Percentiles rank a stretch among this genome's conserved stretches.
Conservation (phyloP, 345 rosid species). For the Murraya paniculata region DNA sequence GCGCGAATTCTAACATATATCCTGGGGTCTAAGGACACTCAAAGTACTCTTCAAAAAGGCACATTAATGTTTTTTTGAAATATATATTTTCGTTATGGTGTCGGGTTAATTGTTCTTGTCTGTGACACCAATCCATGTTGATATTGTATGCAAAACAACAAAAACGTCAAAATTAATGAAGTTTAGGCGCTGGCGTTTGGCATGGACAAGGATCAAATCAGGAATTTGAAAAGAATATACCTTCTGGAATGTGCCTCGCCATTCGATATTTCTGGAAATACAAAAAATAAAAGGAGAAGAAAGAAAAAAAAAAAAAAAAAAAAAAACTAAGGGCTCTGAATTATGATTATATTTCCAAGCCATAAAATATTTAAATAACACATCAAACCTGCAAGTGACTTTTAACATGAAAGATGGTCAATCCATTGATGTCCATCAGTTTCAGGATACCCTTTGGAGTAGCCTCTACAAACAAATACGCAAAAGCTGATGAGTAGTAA, state of each 20-base stretch:
- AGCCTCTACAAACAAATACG: conserved; percentile 20
- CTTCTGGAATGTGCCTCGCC: conserved; percentile 23
- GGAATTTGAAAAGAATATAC: conserved; percentile 16
- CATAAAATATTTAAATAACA: too few relatives aligned
- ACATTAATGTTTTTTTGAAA: too few relatives aligned
- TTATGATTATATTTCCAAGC: neutral
- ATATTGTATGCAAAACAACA: neutral
- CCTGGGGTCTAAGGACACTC: too few relatives aligned
- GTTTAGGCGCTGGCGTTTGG: too few relatives aligned
- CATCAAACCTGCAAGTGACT: conserved; percentile 36
- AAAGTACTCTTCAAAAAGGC: too few relatives aligned
- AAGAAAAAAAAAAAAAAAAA: neutral
- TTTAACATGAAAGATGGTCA: conserved; percentile 32
- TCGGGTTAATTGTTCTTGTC: too few relatives aligned
- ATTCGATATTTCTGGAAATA: conserved; percentile 23
- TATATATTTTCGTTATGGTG: too few relatives aligned
- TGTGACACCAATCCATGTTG: too few relatives aligned
- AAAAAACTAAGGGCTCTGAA: neutral
- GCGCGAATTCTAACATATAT: neutral
- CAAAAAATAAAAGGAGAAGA: neutral
- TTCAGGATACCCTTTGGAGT: conserved; percentile 36
- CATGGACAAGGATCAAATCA: too few relatives aligned
- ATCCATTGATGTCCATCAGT: conserved; percentile 24
- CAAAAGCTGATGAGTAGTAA: too few relatives aligned
- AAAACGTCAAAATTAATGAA: neutral